phyloP scores from a whole-genome alignment of 352 stramenopile species.

The Phytophthora chlamydospora region DNA sequence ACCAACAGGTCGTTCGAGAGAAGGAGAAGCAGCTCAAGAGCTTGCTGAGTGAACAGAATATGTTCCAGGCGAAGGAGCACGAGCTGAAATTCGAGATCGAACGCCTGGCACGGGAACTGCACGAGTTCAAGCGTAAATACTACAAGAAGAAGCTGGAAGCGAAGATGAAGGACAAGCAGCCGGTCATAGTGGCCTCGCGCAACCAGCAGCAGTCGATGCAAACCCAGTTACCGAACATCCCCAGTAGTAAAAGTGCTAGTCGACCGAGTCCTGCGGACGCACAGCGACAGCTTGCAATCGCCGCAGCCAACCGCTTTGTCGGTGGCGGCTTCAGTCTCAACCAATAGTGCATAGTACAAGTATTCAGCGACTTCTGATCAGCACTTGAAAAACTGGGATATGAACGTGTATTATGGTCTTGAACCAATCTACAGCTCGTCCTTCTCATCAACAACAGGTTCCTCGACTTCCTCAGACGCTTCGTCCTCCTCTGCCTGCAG shows the following conservation, averaged over 20 bases:
- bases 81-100: slow-evolving; percentile 97
- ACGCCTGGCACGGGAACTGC: slow-evolving; percentile 89
- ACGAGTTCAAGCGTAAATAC: slow-evolving; percentile 96
- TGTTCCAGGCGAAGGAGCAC: slow-evolving; percentile 94
- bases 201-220: slow-evolving; percentile 38
- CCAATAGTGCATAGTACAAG: slow-evolving; percentile 52
- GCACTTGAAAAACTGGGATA: slow-evolving; percentile 12
- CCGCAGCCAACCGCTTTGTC: slow-evolving; percentile 90
- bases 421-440: slow-evolving; percentile 69
- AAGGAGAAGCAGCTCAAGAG: slow-evolving; percentile 98
- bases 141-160: slow-evolving; percentile 94
- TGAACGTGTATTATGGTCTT: slow-evolving; percentile 29
- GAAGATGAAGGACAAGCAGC: slow-evolving; percentile 77
- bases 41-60: slow-evolving; percentile 97
- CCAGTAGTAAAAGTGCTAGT: slow-evolving; percentile 35
- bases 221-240: slow-evolving; percentile 34
- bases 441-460: slow-evolving; percentile 51
- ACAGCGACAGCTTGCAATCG: slow-evolving; percentile 87
- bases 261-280: slow-evolving; percentile 65
- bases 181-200: slow-evolving; percentile 33
- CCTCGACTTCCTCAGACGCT: slow-evolving; percentile 27
- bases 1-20: slow-evolving; percentile 95
- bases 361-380: slow-evolving; percentile 7
- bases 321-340: slow-evolving; percentile 95
- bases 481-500: slow-evolving; percentile 55